Evolutionary conservation across 192 early-diverging fungal species (phyloP).

Genomic region (Chytriomyces confervae): DNA sequence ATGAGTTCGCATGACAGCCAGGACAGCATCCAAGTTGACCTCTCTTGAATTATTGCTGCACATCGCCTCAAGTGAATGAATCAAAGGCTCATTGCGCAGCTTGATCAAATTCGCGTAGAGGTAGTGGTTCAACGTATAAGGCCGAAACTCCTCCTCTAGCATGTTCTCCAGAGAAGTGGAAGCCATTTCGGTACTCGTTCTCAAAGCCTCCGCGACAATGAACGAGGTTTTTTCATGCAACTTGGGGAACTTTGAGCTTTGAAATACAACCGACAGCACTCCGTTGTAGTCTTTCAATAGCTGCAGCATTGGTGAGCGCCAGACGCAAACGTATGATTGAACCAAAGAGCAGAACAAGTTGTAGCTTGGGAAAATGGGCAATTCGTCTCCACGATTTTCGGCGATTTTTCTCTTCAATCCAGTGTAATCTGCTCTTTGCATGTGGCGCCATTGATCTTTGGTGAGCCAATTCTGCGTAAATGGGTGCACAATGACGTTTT

Average conservation of each 20-base stretch:
- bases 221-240: neutral
- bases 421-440: neutral
- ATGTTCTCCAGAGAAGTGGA: neutral
- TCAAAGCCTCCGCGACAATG: neutral
- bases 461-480: neutral
- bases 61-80: neutral
- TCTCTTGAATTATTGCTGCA: neutral
- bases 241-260: conserved; percentile 12
- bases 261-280: neutral
- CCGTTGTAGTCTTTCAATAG: conserved; percentile 3
- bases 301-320: neutral
- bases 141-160: neutral
- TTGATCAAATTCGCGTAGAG: conserved; percentile 12
- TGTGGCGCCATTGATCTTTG: neutral
- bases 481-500: neutral
- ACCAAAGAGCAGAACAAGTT: conserved; percentile 20
- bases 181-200: neutral
- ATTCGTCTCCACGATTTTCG: conserved; percentile 31
- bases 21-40: conserved; percentile 16
- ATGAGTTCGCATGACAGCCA: neutral
- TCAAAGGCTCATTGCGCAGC: neutral
- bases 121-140: conserved; percentile 22
- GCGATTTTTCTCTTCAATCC: conserved; percentile 6
- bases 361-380: conserved; percentile 30
- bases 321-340: neutral